A percentile compares a stretch with the other conserved stretches of the same genome.
Conservation (phyloP, 371 early-diverging fungal genomes). For the Caulochytrium protostelioides region DNA sequence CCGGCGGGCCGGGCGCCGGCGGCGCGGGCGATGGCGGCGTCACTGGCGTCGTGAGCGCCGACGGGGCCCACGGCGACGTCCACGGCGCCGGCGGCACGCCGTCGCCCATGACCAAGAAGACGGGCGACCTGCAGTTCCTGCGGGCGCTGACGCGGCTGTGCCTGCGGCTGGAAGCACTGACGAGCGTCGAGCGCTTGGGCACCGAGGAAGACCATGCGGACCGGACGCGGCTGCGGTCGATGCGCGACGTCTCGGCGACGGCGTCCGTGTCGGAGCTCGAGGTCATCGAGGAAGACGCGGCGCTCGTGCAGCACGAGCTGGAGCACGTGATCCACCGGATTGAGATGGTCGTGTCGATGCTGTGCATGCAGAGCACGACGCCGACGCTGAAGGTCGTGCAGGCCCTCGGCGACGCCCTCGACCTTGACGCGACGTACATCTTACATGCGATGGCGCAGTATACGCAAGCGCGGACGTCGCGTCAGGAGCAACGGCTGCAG, state of each 20-base stretch:
- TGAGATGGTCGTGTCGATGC: conserved; percentile 11
- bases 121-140: conserved; percentile 20
- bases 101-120: conserved; percentile 4
- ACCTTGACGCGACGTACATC: conserved; percentile 33
- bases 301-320: conserved; percentile 5
- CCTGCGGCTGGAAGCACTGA: conserved; percentile 27
- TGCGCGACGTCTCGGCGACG: conserved; percentile 12
- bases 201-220: no score
- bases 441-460: conserved; percentile 39
- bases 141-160: conserved; percentile 21
- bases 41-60: not conserved
- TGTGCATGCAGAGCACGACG: conserved; percentile 26
- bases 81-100: not conserved
- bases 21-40: not conserved
- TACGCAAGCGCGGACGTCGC: no score
- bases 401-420: conserved; percentile 30
- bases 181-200: conserved; percentile 28
- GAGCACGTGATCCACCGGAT: conserved; percentile 8
- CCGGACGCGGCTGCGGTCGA: conserved; percentile 14
- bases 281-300: conserved; percentile 14
- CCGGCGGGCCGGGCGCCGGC: not conserved
- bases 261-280: conserved; percentile 14
- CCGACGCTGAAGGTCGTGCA: conserved; percentile 37
- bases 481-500: no score
- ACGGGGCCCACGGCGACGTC: no score